Base-by-base conservation (phyloP, 1,284 basidiomycete species). In the Hemileia vastatrix region DNA sequence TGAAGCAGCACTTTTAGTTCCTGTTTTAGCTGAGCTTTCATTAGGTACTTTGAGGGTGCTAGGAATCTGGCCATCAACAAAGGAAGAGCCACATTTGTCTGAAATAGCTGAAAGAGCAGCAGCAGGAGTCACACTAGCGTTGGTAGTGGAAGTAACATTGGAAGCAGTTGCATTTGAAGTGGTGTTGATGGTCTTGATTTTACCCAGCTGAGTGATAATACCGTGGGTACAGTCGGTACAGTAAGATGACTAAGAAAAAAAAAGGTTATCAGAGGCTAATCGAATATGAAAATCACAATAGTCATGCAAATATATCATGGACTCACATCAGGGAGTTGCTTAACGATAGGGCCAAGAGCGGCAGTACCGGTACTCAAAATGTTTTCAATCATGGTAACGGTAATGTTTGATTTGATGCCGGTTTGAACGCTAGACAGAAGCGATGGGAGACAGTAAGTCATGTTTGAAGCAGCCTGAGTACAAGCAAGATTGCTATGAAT, bases 161-260 rank as follows among this genome's bases (percentile, higher is more conserved):
- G 48, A 56, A 15, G 1, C 8, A 23, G 33, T 47, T 5, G 23
- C 44, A 1, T 11, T 27, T 1, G 43, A 45, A 11, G 45, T 45
- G 9, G 45, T 6, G 2, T 11, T n/a, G 1, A 56, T 47, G 9
- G 40, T 45, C 9, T 56, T 45, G 3, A 56, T 32, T 24, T 43
- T n/a, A n/a, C n/a, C n/a, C n/a, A n/a, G n/a, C n/a, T 54, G 11
- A 3, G 6, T 60, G 21, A 51, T 40, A 21, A 60, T 23, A 4
- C 33, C 58, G 15, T 60, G 49, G 2, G n/a, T 36, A n/a, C 58
- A 60, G 3, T 4, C 23, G 24, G 21, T 45, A 27, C 58, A 60
- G 24, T 54, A 60, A 15, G 36, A 24, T n/a, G 45, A 47, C 49
- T 50, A 15, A 6, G 36, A 21, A 49, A 24, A 5, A 13, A 13